Evolutionary conservation across 2,329 filamentous ascomycete genomes (phyloP), one percentile per base, ranked within the genome.

Genomic region (Colletotrichum sp.): DNA sequence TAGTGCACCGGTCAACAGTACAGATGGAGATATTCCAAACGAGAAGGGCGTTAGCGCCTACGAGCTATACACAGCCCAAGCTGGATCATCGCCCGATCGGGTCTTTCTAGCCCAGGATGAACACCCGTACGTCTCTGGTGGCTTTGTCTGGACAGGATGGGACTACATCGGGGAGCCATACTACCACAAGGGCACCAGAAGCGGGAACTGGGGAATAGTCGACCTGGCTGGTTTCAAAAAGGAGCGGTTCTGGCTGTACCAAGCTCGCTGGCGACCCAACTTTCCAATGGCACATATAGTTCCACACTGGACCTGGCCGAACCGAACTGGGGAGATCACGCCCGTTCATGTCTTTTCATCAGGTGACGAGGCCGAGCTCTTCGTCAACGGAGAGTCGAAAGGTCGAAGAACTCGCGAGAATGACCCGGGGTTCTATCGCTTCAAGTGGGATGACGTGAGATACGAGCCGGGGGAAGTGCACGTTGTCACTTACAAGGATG

Each of bases 141-240:
- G 89, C 75, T 90, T 88, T 39, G 88, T 89, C 13, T 90, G 88
- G 88, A 85, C 87, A 0, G 88, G 88, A 1, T 89, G 81, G 76
- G 88, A 89, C 69, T 89, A 89, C 76, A 78, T 89, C 12, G 88
- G 88, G 18, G 88, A 90, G 78, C 88, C 88, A 1, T 88, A 86
- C 7, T 88, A 88, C 1, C 90, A 88, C 79, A 81, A 88, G 75
- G 71, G 79, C 3, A 82, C 88, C 5, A 86, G 88, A 13, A 90
- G 88, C 80, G 88, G 87, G 2, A 91, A 91, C 80, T 91, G 88
- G 69, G 90, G 90, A 9, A 90, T 91, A 75, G 85, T 91, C 49
- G 90, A 91, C 74, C 82, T 91, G 13, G 89, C 90, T 1, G 90
- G 90, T 2, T 91, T 91, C 81, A 85, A 84, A 72, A 91, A 91